Conservation (phyloP, 768 basidiomycete species). For the Kwoniella bestiolae region DNA sequence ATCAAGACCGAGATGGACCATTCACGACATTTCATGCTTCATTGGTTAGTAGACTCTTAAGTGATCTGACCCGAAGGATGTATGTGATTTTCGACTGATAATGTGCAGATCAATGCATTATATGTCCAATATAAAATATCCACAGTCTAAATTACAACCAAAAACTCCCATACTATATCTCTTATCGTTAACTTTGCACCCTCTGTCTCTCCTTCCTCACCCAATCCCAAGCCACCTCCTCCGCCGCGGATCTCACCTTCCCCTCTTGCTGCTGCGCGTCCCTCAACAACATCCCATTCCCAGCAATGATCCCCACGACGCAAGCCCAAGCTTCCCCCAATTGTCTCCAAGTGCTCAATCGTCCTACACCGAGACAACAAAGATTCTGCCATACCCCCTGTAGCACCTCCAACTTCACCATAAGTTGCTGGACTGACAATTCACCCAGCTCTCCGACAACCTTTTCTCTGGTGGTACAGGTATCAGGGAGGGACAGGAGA, state of each 20-base stretch:
- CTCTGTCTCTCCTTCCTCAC: conserved; percentile 13
- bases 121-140: no score
- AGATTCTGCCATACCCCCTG: conserved; percentile 34
- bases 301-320: conserved; percentile 18
- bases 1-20: no score
- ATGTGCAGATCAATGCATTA: no score
- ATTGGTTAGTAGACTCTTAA: no score
- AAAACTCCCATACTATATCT: no score
- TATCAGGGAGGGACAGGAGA: conserved; percentile 11
- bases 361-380: conserved; percentile 17
- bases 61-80: no score
- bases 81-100: no score
- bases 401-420: conserved; percentile 14
- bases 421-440: conserved; percentile 16
- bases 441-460: conserved; percentile 8
- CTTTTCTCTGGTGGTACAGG: background rate
- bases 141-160: no score
- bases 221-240: conserved; percentile 24
- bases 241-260: conserved; percentile 3
- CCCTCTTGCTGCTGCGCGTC: background rate
- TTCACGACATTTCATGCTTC: no score
- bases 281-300: conserved; percentile 12
- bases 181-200: background rate
- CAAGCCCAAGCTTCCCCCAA: conserved; percentile 25
- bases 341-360: conserved; percentile 15